Conservation (phyloP, 2,329 filamentous ascomycete species). For the Aspergillus aculeatinus region DNA sequence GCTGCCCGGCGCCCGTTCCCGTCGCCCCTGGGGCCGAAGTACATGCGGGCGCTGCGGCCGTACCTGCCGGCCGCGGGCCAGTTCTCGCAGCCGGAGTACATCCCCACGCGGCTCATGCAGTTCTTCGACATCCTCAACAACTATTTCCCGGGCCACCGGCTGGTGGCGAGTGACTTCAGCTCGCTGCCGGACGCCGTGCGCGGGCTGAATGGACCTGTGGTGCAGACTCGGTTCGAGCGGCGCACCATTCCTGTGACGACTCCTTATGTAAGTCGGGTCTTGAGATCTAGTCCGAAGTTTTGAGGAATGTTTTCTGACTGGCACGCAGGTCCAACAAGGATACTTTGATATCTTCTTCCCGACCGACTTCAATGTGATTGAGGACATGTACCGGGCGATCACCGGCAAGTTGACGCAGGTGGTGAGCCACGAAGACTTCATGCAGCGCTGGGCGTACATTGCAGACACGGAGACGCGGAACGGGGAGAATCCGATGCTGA, state of each 20-base stretch:
- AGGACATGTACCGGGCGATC: conserved; percentile 87
- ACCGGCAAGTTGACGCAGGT: conserved; percentile 89
- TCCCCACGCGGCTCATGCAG: conserved; percentile 91
- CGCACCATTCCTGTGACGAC: conserved; percentile 86
- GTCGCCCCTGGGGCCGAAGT: conserved; percentile 46
- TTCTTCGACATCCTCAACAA: conserved; percentile 90
- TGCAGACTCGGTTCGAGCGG: conserved; percentile 88
- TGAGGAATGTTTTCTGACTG: conserved; percentile 7
- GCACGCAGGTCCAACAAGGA: conserved; percentile 80
- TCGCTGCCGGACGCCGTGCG: conserved; percentile 76
- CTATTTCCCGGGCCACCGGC: conserved; percentile 85
- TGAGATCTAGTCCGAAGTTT: background rate
- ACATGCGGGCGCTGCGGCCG: conserved; percentile 62
- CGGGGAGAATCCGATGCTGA: conserved; percentile 89
- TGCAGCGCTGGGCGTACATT: conserved; percentile 83
- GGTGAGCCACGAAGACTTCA: conserved; percentile 83
- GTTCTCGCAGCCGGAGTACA: conserved; percentile 82
- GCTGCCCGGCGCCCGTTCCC: conserved; percentile 54
- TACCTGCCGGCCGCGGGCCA: conserved; percentile 71
- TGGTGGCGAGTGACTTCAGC: conserved; percentile 89
- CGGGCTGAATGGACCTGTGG: conserved; percentile 88
- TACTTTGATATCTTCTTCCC: conserved; percentile 99
- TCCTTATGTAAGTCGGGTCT: conserved; percentile 67
- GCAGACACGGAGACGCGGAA: conserved; percentile 85
- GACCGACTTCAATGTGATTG: conserved; percentile 87